A percentile compares a stretch with the other conserved stretches of the same genome.
These are phyloP conservation scores for Penicillium salamii DNA, from an alignment of 495 filamentous ascomycete species.

Conservation along the genomic window DNA sequence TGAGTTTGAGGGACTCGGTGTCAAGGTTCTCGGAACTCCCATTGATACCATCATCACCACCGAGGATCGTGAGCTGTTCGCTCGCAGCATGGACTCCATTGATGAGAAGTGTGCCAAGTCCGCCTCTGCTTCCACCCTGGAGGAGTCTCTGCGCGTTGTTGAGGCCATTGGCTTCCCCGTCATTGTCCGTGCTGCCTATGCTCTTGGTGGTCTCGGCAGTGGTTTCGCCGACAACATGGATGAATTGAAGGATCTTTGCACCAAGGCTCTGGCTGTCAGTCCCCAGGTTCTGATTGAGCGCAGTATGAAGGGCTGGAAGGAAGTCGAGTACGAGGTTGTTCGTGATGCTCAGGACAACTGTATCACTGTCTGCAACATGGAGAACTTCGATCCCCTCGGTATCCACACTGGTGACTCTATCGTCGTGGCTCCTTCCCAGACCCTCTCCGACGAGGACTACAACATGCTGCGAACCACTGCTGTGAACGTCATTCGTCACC, in stretches of 20 bases:
- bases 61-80: constrained; percentile 95
- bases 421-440: constrained; percentile 95
- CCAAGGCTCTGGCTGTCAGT: constrained; percentile 89
- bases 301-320: constrained; percentile 99
- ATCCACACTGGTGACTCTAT: constrained; percentile 99
- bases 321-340: constrained; percentile 98
- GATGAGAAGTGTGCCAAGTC: constrained; percentile 98
- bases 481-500: constrained; percentile 97
- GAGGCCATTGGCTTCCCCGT: constrained; percentile 92
- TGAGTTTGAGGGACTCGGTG: constrained; percentile 86
- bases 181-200: constrained; percentile 95
- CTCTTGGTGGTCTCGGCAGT: constrained; percentile 90
- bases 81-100: constrained; percentile 97
- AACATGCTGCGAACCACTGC: constrained; percentile 98
- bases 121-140: constrained; percentile 79
- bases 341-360: constrained; percentile 96
- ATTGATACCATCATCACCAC: constrained; percentile 98
- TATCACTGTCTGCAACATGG: constrained; percentile 99
- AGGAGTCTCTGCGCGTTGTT: constrained; percentile 81
- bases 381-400: constrained; percentile 97
- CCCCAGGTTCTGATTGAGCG: constrained; percentile 94
- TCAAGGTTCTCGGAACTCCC: constrained; percentile 91
- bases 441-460: constrained; percentile 95
- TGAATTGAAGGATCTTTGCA: constrained; percentile 88
- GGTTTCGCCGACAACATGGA: constrained; percentile 90